phyloP scores from a whole-genome alignment of 2,329 filamentous ascomycete species.

The Colletotrichum zoysiae region DNA sequence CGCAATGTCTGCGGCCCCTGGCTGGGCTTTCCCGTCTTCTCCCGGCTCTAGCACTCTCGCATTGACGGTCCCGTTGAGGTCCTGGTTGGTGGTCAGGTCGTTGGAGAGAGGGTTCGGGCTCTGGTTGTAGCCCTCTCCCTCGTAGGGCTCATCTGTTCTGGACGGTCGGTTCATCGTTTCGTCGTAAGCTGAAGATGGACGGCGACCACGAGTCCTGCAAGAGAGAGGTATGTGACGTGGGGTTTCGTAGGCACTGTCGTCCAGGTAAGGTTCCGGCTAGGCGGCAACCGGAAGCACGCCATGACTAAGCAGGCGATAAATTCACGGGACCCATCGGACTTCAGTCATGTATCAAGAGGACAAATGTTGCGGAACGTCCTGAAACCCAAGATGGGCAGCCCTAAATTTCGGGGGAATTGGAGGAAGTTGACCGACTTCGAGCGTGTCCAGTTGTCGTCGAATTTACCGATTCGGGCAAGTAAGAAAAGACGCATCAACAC shows the following conservation, averaged over 20 bases:
- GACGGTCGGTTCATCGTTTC: conserved; percentile 42
- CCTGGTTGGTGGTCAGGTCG: conserved; percentile 61
- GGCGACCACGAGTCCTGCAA: neutral
- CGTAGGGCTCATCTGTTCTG: conserved; percentile 42
- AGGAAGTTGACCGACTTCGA: no score
- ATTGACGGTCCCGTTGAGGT: conserved; percentile 60
- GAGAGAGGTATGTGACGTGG: neutral
- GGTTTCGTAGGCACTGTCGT: neutral
- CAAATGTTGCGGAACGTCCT: no score
- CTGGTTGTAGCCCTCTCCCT: conserved; percentile 58
- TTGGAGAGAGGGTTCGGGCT: conserved; percentile 59
- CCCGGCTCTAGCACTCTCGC: conserved; percentile 16
- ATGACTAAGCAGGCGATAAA: conserved; percentile 20
- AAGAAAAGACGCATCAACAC: neutral
- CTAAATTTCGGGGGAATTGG: rapidly evolving
- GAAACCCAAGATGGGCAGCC: neutral
- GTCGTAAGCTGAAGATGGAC: no score
- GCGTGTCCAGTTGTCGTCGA: no score
- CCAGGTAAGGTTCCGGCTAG: conserved; percentile 10
- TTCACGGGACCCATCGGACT: neutral
- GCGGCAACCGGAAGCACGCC: neutral
- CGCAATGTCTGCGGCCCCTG: conserved; percentile 11
- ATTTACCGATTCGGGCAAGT: neutral
- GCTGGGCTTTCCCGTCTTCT: neutral
- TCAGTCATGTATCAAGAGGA: neutral